Base-by-base conservation (phyloP, 2,329 filamentous ascomycete genomes). In the Escovopsis sp. region DNA sequence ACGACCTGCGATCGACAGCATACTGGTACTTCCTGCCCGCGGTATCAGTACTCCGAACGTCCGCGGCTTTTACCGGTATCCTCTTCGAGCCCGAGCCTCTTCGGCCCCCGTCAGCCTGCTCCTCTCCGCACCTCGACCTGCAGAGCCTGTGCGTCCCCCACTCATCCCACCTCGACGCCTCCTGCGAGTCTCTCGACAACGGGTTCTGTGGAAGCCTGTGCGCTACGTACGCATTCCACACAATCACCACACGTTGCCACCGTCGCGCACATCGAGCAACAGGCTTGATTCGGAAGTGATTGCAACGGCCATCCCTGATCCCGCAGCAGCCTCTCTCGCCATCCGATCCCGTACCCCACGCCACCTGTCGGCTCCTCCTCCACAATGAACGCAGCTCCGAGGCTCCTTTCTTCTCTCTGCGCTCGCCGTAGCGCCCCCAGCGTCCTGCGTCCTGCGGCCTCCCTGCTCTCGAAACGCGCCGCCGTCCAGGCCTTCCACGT, bases 401-500 rank as follows among this genome's bases (percentile, higher is more conserved):
- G 58, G 47, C 49, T 56, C 48, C 48, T 60, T 45, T 50, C 56
- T 40, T 50, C 53, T 39, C 38, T 49, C 34, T 52, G 54, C 35
- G 50, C 54, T 39, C 57, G 57, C 49, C 56, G 51, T 42, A 42
- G 48, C 45, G 50, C 53, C 41, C 42, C 53, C 46, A 45, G 47
- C 45, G 41, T 50, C 40, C 50, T 47, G 47, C 46, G 54, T 50
- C 50, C 52, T 48, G 54, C 57, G 51, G 57, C 62, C 48, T 53
- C 57, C 50, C 48, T 61, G 50, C 68, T 68, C 58, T 58, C 60
- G 39, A 57, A 63, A 20, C 61, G 60, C 45, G 60, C 59, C 47
- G 58, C 59, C 45, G 48, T 58, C 41, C 58, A 63, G 47, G 62
- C 60, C 35, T 51, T 55, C 39, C 60, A 85, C 0, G 79, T 94